Base-by-base conservation (phyloP, 1,284 basidiomycete species). In the Rhodotorula sp. region DNA sequence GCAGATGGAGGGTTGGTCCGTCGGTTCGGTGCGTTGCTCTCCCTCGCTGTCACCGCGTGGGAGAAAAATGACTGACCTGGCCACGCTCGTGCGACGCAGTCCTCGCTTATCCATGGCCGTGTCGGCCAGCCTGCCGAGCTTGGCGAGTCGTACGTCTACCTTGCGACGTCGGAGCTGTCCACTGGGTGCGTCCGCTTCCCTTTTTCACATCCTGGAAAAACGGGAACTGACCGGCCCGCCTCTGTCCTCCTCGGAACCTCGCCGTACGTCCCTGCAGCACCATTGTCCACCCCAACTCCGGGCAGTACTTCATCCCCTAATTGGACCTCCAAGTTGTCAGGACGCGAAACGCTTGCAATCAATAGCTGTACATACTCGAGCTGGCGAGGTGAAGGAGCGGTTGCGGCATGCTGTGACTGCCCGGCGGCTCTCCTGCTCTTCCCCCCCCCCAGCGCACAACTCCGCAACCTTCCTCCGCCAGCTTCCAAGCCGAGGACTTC, bases 91-190 rank as follows among this genome's bases (percentile, higher is more conserved):
- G 53, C 85, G 85, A 32, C 73, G 79, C 22, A 64, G 81, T 36
- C 85, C 85, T 3, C 79, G 37, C 61, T 41, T 17, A 58, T 87
- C 7, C 83, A 85, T 72, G 84, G 85, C 36, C 81, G 87, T 27
- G 84, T 85, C 0, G 86, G 83, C 2, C 86, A 87, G 81, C 87
- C 87, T 9, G 85, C 84, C 29, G 87, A 89, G 64, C 58, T 86
- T 60, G 86, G 84, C 9, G 85, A 85, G 13, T 79, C 82, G 2
- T 88, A 86, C 78, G 73, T 78, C 41, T 76, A 67, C 59, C 62
- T 75, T 29, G 76, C 76, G 6, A 70, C 69, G n/a, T 61, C 63
- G 21, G 70, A 79, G 32, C 57, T 75, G n/a, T 62, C 70, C 39
- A 76, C 74, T 5, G 77, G 77, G 64, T 66, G 9, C 34, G 64